These are phyloP conservation scores for Fomitopsis pulvina DNA, from an alignment of 768 basidiomycete species.

Conservation along the genomic window DNA sequence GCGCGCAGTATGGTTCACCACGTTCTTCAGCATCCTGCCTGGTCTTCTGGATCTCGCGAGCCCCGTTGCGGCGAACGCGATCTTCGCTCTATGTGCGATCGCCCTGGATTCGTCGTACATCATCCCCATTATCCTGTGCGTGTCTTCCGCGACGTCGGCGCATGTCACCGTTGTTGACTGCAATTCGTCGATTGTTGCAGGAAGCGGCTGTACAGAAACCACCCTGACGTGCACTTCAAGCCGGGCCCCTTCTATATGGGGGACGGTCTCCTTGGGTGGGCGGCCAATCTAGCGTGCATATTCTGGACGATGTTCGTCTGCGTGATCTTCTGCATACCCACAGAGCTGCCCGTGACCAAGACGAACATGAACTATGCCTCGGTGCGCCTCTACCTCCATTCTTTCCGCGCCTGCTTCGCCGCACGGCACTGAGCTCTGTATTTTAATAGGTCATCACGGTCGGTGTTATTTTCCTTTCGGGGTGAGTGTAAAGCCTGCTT, in stretches of 20 bases:
- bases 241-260: slow-evolving; percentile 89
- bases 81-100: slow-evolving; percentile 79
- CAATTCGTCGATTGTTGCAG: slow-evolving; percentile 13
- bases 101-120: slow-evolving; percentile 75
- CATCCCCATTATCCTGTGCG: slow-evolving; percentile 67
- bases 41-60: slow-evolving; percentile 74
- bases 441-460: slow-evolving; percentile 25
- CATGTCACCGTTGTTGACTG: not conserved
- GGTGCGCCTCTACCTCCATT: slow-evolving; percentile 29
- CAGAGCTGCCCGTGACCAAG: slow-evolving; percentile 57
- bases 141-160: not conserved
- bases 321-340: slow-evolving; percentile 71
- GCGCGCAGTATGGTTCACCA: slow-evolving; percentile 70
- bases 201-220: slow-evolving; percentile 58
- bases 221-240: slow-evolving; percentile 78
- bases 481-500: slow-evolving; percentile 14
- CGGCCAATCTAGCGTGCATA: slow-evolving; percentile 60
- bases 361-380: slow-evolving; percentile 81
- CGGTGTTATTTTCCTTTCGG: slow-evolving; percentile 26
- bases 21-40: slow-evolving; percentile 59
- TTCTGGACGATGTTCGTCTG: slow-evolving; percentile 62
- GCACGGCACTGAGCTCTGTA: not conserved
- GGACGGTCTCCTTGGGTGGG: slow-evolving; percentile 53
- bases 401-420: not conserved
- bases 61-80: slow-evolving; percentile 68